Conservation (phyloP, 1,139 yeast genomes). For the Suhomyces wounanorum region DNA sequence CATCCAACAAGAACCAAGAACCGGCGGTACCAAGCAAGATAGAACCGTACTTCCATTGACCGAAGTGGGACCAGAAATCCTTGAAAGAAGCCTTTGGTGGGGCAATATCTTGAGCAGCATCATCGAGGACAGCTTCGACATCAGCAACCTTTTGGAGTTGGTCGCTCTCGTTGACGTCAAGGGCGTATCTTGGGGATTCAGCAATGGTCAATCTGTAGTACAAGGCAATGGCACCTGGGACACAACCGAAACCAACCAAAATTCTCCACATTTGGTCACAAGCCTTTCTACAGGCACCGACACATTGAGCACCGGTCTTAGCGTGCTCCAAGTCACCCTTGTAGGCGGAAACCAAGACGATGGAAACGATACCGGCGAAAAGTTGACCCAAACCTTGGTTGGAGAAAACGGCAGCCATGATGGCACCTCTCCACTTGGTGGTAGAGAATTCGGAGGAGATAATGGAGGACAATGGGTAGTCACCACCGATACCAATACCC, state of each 20-base stretch:
- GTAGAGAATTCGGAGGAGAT: constrained; percentile 88
- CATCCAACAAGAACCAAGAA: constrained; percentile 95
- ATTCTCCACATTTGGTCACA: constrained; percentile 95
- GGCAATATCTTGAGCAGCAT: constrained; percentile 44
- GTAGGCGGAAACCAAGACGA: constrained; percentile 72
- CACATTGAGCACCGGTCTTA: constrained; percentile 56
- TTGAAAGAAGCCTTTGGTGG: constrained; percentile 60
- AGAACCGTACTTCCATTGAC: constrained; percentile 87
- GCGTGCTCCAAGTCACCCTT: constrained; percentile 58
- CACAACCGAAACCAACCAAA: constrained; percentile 82
- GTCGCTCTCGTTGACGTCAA: constrained; percentile 67
- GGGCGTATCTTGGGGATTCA: constrained; percentile 86
- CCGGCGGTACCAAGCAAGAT: constrained; percentile 91
- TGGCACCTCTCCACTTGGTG: constrained; percentile 95
- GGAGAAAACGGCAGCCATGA: constrained; percentile 91
- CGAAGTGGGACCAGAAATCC: constrained; percentile 72
- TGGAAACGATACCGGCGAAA: constrained; percentile 79
- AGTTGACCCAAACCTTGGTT: constrained; percentile 94
- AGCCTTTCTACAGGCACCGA: constrained; percentile 65
- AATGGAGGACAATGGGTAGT: constrained; percentile 94
- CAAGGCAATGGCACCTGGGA: constrained; percentile 80
- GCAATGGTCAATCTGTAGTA: constrained; percentile 92
- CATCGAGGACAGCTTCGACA: constrained; percentile 53
- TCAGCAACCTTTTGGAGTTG: constrained; percentile 61
- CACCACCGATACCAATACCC: constrained; percentile 99